These are phyloP conservation scores for Melastoma candidum DNA, from an alignment of 441 rosid genomes.

Conservation along the genomic window DNA sequence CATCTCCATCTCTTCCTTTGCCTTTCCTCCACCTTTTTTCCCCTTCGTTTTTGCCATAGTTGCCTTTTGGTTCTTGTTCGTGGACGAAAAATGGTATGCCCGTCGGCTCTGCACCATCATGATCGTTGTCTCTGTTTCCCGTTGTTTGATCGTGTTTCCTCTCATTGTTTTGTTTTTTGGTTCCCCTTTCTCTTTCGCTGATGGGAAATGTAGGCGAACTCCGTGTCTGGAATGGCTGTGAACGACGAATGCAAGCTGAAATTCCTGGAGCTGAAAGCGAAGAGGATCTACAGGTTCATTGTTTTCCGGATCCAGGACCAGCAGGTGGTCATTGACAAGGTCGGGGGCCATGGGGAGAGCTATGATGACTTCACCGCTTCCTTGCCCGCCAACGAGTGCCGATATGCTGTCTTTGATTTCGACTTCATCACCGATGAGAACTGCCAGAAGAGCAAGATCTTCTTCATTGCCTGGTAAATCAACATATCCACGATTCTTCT, in stretches of 20 bases:
- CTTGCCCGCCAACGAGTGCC: constrained; percentile 48
- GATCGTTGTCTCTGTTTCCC: too few relatives aligned
- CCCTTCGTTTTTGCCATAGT: background rate
- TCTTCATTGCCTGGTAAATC: constrained; percentile 62
- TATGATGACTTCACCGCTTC: constrained; percentile 44
- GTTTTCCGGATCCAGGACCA: constrained; percentile 53
- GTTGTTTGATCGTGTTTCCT: too few relatives aligned
- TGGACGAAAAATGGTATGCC: constrained; percentile 49
- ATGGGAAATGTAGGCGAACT: constrained; percentile 35
- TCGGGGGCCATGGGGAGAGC: constrained; percentile 40
- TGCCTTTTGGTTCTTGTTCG: constrained; percentile 21
- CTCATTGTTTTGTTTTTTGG: background rate
- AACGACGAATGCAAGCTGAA: constrained; percentile 59
- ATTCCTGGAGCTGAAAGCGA: constrained; percentile 59
- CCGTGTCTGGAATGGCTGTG: constrained; percentile 72
- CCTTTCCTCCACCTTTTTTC: constrained; percentile 20
- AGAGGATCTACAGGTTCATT: constrained; percentile 54
- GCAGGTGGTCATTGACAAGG: constrained; percentile 49
- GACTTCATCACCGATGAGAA: constrained; percentile 53
- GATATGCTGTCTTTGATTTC: constrained; percentile 58
- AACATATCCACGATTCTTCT: background rate
- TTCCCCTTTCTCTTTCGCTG: too few relatives aligned
- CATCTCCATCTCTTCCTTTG: constrained; percentile 1
- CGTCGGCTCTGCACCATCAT: background rate
- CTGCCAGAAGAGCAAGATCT: constrained; percentile 72